These are phyloP conservation scores for slime mould (Dictyostelium discoideum) DNA, from an alignment of 78 protist genomes.

Conservation along the genomic window dicty_2.7 NC_007088.5:4160001-4160500, in stretches of 20 bases:
- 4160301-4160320: slow-evolving; percentile 10
- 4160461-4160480: slow-evolving; percentile 59
- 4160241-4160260: slow-evolving; percentile 57
- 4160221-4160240: slow-evolving; percentile 78
- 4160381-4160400: slow-evolving; percentile 91
- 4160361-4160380: slow-evolving; percentile 86
- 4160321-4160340: slow-evolving; percentile 28
- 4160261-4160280: slow-evolving; percentile 81
- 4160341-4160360: slow-evolving; percentile 63
- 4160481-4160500: slow-evolving; percentile 71
- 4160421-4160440: slow-evolving; percentile 67
- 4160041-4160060: slow-evolving; percentile 48
- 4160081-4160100: slow-evolving; percentile 87
- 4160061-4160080: slow-evolving; percentile 84
- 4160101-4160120: slow-evolving; percentile 89
- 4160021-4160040: slow-evolving; percentile 51
- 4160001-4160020: slow-evolving; percentile 21
- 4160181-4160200: background rate
- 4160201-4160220: slow-evolving; percentile 42
- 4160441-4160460: slow-evolving; percentile 26
- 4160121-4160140: slow-evolving; percentile 33
- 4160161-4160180: slow-evolving; percentile 34
- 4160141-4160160: slow-evolving; percentile 59
- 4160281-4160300: slow-evolving; percentile 73
- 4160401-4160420: slow-evolving; percentile 90